Evolutionary conservation across 75 land plant species (phyloP).

Genomic region (Selaginella tamariscina): DNA sequence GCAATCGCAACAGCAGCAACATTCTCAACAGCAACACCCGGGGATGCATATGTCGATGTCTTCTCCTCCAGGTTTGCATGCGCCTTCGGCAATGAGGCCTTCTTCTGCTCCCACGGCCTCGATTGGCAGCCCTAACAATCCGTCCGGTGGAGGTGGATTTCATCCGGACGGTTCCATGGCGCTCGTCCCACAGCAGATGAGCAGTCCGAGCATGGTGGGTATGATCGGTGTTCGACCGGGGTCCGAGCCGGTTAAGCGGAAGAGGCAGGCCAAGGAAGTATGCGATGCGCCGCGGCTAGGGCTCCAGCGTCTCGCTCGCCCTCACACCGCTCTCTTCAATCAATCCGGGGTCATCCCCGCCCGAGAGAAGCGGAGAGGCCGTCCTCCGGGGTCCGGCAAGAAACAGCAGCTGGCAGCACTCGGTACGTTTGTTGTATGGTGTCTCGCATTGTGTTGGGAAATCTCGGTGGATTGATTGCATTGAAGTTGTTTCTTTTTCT

Average conservation of each 20-base stretch:
- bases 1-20: too few relatives aligned
- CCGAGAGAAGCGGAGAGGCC: conserved; percentile 38
- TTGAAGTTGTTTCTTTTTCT: neutral
- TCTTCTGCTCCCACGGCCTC: too few relatives aligned
- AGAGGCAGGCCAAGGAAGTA: conserved; percentile 34
- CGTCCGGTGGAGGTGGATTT: neutral
- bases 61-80: neutral
- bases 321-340: conserved; percentile 11
- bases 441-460: neutral
- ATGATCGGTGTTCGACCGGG: neutral
- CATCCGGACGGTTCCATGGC: neutral
- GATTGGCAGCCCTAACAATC: neutral
- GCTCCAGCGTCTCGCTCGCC: neutral
- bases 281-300: neutral
- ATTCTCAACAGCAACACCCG: too few relatives aligned
- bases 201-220: conserved; percentile 10
- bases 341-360: neutral
- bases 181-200: neutral
- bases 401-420: conserved; percentile 67
- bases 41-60: too few relatives aligned
- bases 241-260: conserved; percentile 26
- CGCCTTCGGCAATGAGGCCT: neutral
- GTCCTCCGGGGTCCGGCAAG: conserved; percentile 76
- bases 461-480: neutral
- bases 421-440: conserved; percentile 23